These are phyloP conservation scores for Panicum virgatum DNA, from an alignment of 202 grass and related monocot species.

Conservation along the genomic window DNA sequence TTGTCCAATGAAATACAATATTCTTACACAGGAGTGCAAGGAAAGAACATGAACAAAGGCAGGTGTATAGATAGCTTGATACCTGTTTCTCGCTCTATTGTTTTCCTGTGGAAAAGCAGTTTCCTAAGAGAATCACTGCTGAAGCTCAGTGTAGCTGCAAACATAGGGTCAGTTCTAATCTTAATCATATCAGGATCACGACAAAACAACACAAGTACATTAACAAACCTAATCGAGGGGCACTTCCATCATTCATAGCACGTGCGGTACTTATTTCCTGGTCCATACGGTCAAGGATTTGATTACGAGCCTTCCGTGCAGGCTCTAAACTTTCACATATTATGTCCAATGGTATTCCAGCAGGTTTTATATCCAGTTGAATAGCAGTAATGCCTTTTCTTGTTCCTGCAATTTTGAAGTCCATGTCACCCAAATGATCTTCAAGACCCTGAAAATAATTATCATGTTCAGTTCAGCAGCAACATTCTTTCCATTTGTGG, in stretches of 20 bases:
- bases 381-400: conserved; percentile 95
- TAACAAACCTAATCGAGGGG: conserved; percentile 79
- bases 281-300: conserved; percentile 94
- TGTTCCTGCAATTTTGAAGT: conserved; percentile 99
- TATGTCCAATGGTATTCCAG: conserved; percentile 96
- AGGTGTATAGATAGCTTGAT: conserved; percentile 27
- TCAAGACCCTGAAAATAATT: conserved; percentile 78
- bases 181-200: conserved; percentile 26
- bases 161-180: conserved; percentile 30
- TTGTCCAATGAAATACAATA: conserved; percentile 9
- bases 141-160: conserved; percentile 82
- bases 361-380: conserved; percentile 99
- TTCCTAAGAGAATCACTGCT: conserved; percentile 74
- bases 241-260: conserved; percentile 66
- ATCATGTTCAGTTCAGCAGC: conserved; percentile 24
- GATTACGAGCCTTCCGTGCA: conserved; percentile 73
- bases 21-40: conserved; percentile 30
- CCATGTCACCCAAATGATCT: conserved; percentile 97
- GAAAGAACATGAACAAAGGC: conserved; percentile 29
- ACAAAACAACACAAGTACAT: conserved; percentile 4
- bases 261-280: conserved; percentile 83
- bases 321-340: conserved; percentile 93
- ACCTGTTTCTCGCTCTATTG: conserved; percentile 95
- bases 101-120: conserved; percentile 77
- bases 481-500: background rate